Percentiles rank a stretch among this genome's conserved stretches.
These are phyloP conservation scores for Chaetomiaceae sp. DNA, from an alignment of 2,329 filamentous ascomycete species.

Conservation along the genomic window DNA sequence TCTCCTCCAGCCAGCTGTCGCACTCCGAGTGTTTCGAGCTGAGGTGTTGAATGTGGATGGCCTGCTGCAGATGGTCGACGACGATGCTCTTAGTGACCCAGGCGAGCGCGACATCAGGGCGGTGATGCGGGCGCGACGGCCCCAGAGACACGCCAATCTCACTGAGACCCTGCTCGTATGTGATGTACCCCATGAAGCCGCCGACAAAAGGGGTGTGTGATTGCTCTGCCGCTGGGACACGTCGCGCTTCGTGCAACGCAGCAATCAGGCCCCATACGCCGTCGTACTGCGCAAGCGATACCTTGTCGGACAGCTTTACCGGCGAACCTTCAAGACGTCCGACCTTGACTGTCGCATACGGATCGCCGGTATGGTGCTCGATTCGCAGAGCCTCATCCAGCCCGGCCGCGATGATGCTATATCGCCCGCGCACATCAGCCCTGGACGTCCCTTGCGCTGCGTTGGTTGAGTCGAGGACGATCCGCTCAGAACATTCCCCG, in stretches of 20 bases:
- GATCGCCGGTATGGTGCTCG: conserved; percentile 53
- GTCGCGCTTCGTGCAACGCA: conserved; percentile 38
- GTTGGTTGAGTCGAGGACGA: conserved; percentile 59
- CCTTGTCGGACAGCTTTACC: conserved; percentile 26
- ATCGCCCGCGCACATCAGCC: conserved; percentile 53
- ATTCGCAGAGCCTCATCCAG: conserved; percentile 52
- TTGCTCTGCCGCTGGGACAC: conserved; percentile 23
- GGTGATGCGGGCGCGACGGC: conserved; percentile 34
- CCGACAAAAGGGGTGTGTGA: conserved; percentile 63
- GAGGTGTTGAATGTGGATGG: conserved; percentile 66
- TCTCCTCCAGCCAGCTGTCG: conserved; percentile 43
- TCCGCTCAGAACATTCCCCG: conserved; percentile 38
- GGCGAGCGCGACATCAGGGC: conserved; percentile 69
- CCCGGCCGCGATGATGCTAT: conserved; percentile 69
- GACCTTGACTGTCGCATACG: conserved; percentile 33
- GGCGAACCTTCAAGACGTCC: conserved; percentile 5
- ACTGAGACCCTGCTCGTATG: conserved; percentile 75
- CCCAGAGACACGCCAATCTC: conserved; percentile 47
- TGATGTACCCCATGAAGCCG: conserved; percentile 78
- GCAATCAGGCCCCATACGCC: conserved; percentile 50
- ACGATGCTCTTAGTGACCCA: conserved; percentile 77
- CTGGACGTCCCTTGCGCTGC: conserved; percentile 39
- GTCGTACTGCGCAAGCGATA: conserved; percentile 28
- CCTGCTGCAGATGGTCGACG: conserved; percentile 62
- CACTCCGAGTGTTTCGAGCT: conserved; percentile 33